These are phyloP conservation scores for Rhodamnia argentea DNA, from an alignment of 345 rosid species.

Conservation along the genomic window DNA sequence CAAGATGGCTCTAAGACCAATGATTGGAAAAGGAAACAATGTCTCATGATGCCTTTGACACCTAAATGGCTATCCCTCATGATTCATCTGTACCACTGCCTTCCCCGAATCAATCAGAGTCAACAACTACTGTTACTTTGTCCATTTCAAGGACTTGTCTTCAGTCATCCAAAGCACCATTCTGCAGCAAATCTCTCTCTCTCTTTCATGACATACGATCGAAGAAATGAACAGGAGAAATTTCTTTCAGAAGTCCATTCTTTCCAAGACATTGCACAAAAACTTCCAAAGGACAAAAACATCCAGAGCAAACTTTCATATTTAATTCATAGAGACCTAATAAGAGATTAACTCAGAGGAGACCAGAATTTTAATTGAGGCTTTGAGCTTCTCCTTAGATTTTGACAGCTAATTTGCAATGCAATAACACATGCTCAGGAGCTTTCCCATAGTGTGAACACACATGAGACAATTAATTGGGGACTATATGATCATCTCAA, in stretches of 20 bases:
- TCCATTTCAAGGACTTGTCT: neutral
- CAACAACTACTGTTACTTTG: neutral
- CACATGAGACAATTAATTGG: neutral
- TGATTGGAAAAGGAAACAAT: neutral
- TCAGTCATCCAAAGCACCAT: neutral
- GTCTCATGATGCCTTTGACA: neutral
- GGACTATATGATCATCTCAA: neutral
- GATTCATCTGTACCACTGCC: neutral
- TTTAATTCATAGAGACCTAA: neutral
- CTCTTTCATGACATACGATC: neutral
- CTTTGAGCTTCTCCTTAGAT: neutral
- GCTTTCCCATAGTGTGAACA: neutral
- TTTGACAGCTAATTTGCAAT: neutral
- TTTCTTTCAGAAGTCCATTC: neutral
- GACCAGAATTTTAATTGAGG: neutral
- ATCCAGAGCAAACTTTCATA: neutral
- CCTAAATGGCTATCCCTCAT: neutral
- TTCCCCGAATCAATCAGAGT: neutral
- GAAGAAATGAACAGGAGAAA: neutral
- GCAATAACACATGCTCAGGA: neutral
- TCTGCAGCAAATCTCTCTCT: neutral
- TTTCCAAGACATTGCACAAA: neutral
- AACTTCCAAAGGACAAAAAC: neutral
- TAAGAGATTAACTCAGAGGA: neutral
- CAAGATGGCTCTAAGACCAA: neutral